Conservation (phyloP, 2,329 filamentous ascomycete species). For the Sphaceloma murrayae region DNA sequence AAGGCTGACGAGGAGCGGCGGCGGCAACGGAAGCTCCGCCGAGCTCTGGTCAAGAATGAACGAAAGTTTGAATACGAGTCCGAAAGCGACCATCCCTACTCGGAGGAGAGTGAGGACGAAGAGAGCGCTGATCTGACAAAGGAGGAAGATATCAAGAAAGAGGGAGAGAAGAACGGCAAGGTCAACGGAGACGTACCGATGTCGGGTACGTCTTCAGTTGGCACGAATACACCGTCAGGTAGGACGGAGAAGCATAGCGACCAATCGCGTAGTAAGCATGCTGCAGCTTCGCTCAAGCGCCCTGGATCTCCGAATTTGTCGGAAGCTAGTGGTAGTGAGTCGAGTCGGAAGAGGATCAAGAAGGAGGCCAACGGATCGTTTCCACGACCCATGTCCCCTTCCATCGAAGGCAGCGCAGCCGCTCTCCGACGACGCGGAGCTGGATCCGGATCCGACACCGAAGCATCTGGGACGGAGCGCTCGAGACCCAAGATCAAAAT, state of each 20-base stretch:
- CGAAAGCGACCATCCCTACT: constrained; percentile 19
- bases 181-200: constrained; percentile 36
- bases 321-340: constrained; percentile 87
- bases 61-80: constrained; percentile 79
- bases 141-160: constrained; percentile 47
- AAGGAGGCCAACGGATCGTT: constrained; percentile 43
- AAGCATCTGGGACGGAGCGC: constrained; percentile 54
- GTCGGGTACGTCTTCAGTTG: constrained; percentile 56
- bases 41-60: constrained; percentile 74
- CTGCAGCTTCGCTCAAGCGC: constrained; percentile 57
- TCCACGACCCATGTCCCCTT: constrained; percentile 21
- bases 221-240: constrained; percentile 57
- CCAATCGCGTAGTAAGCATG: constrained; percentile 41
- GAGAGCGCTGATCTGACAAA: constrained; percentile 56
- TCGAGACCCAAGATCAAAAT: constrained; percentile 49
- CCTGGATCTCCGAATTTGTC: constrained; percentile 78
- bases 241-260: constrained; percentile 44
- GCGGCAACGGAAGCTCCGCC: constrained; percentile 67
- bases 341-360: constrained; percentile 56
- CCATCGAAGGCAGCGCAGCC: not conserved
- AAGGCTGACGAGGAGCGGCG: constrained; percentile 60
- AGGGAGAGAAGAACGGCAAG: constrained; percentile 42
- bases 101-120: constrained; percentile 45
- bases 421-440: constrained; percentile 27
- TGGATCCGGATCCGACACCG: constrained; percentile 61